Percentiles rank a stretch among this genome's conserved stretches.
Conservation (phyloP, 1,139 yeast species). For the Kodamaea fungicola region DNA sequence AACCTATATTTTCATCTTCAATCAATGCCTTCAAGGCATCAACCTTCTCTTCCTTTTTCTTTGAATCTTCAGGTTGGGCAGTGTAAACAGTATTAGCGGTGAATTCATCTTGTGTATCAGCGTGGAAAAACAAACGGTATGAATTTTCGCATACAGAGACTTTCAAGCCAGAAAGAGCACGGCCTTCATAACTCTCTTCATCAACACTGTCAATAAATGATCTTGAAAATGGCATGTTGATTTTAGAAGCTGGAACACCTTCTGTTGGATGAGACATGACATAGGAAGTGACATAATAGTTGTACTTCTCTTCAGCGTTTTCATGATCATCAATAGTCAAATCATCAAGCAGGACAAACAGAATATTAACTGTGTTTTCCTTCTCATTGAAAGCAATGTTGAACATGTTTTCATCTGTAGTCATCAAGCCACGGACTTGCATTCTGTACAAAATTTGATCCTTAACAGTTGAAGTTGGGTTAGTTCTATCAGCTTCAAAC, state of each 20-base stretch:
- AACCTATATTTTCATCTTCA: conserved; percentile 36
- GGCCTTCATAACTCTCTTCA: conserved; percentile 64
- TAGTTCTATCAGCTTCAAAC: conserved; percentile 76
- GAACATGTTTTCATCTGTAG: conserved; percentile 87
- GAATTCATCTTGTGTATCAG: conserved; percentile 79
- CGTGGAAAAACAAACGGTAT: conserved; percentile 77
- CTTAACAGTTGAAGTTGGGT: conserved; percentile 65
- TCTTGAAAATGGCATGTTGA: conserved; percentile 71
- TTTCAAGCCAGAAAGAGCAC: conserved; percentile 66
- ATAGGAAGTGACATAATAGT: conserved; percentile 88
- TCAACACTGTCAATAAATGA: conserved; percentile 55
- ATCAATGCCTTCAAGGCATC: conserved; percentile 25
- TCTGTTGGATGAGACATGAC: conserved; percentile 96
- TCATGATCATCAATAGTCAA: conserved; percentile 77
- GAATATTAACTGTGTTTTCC: conserved; percentile 59
- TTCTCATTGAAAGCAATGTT: conserved; percentile 68
- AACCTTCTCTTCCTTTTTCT: conserved; percentile 24
- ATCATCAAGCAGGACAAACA: conserved; percentile 84
- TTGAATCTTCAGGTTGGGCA: conserved; percentile 26
- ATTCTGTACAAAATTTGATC: conserved; percentile 89
- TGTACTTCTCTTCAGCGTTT: conserved; percentile 79
- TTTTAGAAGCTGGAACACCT: conserved; percentile 82
- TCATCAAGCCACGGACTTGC: conserved; percentile 79
- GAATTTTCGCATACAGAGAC: conserved; percentile 79
- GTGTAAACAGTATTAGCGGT: conserved; percentile 51